Conservation (phyloP, 345 rosid genomes). For the Iberis pinnata region DNA sequence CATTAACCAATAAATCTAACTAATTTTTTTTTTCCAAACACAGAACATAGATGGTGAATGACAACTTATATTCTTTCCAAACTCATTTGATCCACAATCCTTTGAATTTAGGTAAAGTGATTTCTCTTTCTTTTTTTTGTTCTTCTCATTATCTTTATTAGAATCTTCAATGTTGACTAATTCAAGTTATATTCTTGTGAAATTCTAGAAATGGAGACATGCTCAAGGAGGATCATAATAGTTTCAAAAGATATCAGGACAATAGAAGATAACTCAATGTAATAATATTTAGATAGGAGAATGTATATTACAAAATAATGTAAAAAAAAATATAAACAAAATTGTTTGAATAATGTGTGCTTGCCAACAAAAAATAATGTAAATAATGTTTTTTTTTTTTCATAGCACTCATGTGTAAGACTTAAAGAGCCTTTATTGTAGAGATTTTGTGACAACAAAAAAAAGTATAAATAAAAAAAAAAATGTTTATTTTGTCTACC, state of each 20-base stretch:
- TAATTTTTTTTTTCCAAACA: conserved; percentile 1
- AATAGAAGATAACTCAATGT: conserved; percentile 19
- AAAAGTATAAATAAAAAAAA: background rate
- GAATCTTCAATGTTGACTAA: background rate
- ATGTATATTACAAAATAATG: conserved; percentile 17
- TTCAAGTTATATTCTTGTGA: conserved; percentile 23
- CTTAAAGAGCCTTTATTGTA: background rate
- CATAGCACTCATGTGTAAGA: conserved; percentile 1
- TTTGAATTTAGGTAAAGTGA: conserved; percentile 15
- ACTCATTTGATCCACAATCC: conserved; percentile 18
- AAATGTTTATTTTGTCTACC: too few relatives aligned
- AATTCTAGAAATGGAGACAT: conserved; percentile 15
- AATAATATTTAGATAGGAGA: conserved; percentile 22
- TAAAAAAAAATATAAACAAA: conserved; percentile 2
- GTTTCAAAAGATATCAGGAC: conserved; percentile 20
- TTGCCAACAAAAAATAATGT: conserved; percentile 16
- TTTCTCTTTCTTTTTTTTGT: background rate
- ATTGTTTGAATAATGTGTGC: conserved; percentile 6
- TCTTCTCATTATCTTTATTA: background rate
- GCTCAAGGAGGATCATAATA: conserved; percentile 20
- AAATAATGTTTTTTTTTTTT: conserved; percentile 24
- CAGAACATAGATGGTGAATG: conserved; percentile 19
- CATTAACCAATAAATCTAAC: too few relatives aligned
- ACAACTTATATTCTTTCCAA: conserved; percentile 4
- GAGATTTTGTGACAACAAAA: conserved; percentile 3